Evolutionary conservation across 2,329 filamentous ascomycete species (phyloP), one percentile per base, ranked within the genome.

Genomic region (Ploettnerulaceae sp.): DNA sequence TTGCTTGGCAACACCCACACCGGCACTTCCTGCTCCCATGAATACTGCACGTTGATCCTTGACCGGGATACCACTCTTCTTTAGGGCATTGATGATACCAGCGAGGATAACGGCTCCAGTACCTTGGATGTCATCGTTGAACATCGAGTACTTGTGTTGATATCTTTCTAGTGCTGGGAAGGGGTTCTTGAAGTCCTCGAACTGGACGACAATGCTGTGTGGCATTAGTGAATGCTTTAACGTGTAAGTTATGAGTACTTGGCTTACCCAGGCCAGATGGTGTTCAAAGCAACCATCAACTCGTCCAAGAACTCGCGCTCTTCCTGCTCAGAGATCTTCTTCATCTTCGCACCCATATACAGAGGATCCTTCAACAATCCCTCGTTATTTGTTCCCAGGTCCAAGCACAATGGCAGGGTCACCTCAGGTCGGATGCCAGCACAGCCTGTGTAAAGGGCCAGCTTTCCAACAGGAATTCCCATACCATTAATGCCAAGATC

Each of bases 101-200:
- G 88, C 88, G 0, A 95, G 73, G 0, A 89, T 91, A 1, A 95
- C 88, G 47, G 86, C 90, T 0, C 89, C 89, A 0, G 89, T 95
- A 1, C 89, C 89, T 63, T 94, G 88, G 0, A 95, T 82, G 64
- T 95, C 89, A 51, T 95, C 89, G 60, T 95, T 95, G 72, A 95
- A 94, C 65, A 87, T 93, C 0, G 88, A 75, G n/a, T 90, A 82
- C 44, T 85, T 64, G 0, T 81, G 72, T 2, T 82, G 78, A 59
- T 91, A 94, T 37, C 74, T 77, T 49, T 93, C 85, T 0, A 95
- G 72, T 0, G 87, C 49, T 26, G 59, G 58, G 46, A 60, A 63
- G 7, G 61, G 61, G 41, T 61, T 86, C 72, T 87, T 87, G 73
- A 85, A 86, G 59, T 87, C 83, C 58, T 87, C 83, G 59, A 83